Evolutionary conservation across 2,329 filamentous ascomycete genomes (phyloP), one percentile per base, ranked within the genome.

Genomic region (Curvularia spicifera): DNA sequence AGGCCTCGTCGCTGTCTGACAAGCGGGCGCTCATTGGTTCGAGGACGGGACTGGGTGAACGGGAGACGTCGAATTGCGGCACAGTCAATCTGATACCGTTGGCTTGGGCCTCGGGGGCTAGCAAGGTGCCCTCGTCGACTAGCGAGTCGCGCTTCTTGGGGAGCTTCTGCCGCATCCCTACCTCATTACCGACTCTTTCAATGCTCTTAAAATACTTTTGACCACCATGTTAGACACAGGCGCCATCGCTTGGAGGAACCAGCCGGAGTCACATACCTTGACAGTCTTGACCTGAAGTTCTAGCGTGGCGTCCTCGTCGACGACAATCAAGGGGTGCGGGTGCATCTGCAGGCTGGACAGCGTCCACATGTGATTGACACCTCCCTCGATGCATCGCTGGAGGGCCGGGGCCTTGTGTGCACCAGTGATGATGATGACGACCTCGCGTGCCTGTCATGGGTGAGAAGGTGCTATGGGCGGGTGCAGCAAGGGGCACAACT

Each of bases 331-430:
- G 52, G 91, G 88, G 69, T 93, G 89, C 3, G 87, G 89, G 75
- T 95, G 91, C 62, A 94, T 80, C 75, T 96, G 91, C 42, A 96
- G 82, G 53, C 87, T 87, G 8, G 91, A 94, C 6, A 95, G 83
- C 0, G 91, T 94, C 91, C 91, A 96, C 90, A 94, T 94, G 79
- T 95, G 91, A 76, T 93, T 94, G 60, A 96, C 85, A 29, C 89
- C 89, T 56, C 89, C 88, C 76, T 96, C 91, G 63, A 96, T 86
- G 67, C 90, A 93, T 69, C 87, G 89, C 75, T 93, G 89, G 62
- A 96, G 79, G 28, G 91, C 91, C 33, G 90, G 80, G 0, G 91
- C 87, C 78, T 96, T 96, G 81, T 91, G 90, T 43, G 90, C 87
- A 22, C 91, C 91, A 1, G 91, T 86, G 63, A 93, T 91, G 67